phyloP scores from a whole-genome alignment of 345 rosid species.

The Camelina neglecta region DNA sequence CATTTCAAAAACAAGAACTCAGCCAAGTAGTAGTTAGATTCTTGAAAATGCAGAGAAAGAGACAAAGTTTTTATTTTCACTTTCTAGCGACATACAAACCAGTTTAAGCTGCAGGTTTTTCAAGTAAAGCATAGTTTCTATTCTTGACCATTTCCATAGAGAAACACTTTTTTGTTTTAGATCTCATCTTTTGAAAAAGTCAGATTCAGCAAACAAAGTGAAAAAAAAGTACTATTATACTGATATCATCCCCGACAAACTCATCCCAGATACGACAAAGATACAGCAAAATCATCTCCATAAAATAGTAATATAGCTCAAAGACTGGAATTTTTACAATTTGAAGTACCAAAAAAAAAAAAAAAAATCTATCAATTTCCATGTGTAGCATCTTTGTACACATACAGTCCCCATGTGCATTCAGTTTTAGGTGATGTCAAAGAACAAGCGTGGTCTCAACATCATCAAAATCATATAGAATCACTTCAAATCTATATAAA shows the following conservation, averaged over 20 bases:
- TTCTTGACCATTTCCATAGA: neutral
- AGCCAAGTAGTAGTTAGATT: neutral
- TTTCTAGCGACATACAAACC: neutral
- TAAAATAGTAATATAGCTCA: slow-evolving; percentile 35
- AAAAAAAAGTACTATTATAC: slow-evolving; percentile 29
- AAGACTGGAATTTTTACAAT: neutral
- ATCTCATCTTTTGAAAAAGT: slow-evolving; percentile 42
- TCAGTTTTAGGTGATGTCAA: slow-evolving; percentile 30
- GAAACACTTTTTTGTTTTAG: slow-evolving; percentile 27
- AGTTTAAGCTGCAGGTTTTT: neutral
- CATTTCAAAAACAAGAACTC: slow-evolving; percentile 23
- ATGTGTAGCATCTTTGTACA: slow-evolving; percentile 34
- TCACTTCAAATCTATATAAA: neutral
- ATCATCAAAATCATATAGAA: slow-evolving; percentile 15
- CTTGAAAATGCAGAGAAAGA: slow-evolving; percentile 16
- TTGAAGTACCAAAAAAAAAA: slow-evolving; percentile 18
- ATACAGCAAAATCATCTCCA: slow-evolving; percentile 37
- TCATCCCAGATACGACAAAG: slow-evolving; percentile 39
- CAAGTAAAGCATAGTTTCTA: slow-evolving; percentile 14
- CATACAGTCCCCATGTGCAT: slow-evolving; percentile 36
- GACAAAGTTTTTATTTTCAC: neutral
- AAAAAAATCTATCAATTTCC: slow-evolving; percentile 15
- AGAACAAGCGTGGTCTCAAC: slow-evolving; percentile 8
- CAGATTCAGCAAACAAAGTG: slow-evolving; percentile 17
- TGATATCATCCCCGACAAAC: slow-evolving; percentile 38